phyloP scores from a whole-genome alignment of 257 asterid species.

The Leptodermis oblonga region DNA sequence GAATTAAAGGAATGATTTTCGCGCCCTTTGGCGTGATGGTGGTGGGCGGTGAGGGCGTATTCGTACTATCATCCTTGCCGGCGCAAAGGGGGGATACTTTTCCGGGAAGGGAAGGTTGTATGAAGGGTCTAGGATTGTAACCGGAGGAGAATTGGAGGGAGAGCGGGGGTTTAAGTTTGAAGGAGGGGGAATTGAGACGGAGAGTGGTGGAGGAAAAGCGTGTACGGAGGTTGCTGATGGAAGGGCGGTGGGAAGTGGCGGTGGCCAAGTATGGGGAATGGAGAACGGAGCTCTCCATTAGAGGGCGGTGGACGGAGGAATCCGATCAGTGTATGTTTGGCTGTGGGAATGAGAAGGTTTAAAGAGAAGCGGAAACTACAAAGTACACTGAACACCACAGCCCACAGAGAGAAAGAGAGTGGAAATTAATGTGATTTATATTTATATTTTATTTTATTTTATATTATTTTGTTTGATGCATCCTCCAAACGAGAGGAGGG shows the following conservation, averaged over 20 bases:
- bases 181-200: conserved; percentile 34
- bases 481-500: conserved; percentile 8
- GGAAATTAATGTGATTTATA: conserved; percentile 8
- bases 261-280: conserved; percentile 40
- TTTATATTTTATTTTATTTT: neutral
- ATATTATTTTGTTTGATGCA: neutral
- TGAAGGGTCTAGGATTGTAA: conserved; percentile 11
- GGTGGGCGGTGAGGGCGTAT: conserved; percentile 25
- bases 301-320: neutral
- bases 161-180: conserved; percentile 6
- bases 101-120: conserved; percentile 15
- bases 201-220: conserved; percentile 27
- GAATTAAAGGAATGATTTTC: conserved; percentile 52
- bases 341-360: neutral
- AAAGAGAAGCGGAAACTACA: neutral
- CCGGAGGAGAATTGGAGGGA: conserved; percentile 17
- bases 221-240: conserved; percentile 40
- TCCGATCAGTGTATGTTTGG: neutral
- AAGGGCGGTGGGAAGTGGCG: conserved; percentile 38
- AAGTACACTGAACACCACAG: neutral
- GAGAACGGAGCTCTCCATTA: conserved; percentile 72
- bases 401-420: conserved; percentile 1
- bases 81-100: conserved; percentile 14
- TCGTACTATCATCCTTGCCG: neutral
- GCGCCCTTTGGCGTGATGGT: conserved; percentile 46